Base-by-base conservation (phyloP, 2,329 filamentous ascomycete genomes). In the Colletotrichum liriopes region DNA sequence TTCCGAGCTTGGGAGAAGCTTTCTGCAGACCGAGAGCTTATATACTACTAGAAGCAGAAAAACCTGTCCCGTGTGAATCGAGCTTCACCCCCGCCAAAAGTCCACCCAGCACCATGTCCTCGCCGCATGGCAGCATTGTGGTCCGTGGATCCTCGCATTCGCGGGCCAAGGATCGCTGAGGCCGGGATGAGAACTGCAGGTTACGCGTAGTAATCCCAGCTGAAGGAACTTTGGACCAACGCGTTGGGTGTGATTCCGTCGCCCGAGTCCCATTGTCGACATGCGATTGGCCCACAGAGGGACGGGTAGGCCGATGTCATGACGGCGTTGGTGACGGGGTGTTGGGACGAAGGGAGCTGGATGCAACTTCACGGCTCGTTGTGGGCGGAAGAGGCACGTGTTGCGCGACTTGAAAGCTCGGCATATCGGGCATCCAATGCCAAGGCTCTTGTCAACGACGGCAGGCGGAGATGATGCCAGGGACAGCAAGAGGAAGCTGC, bases 301-400 rank as follows among this genome's bases (percentile, higher is more conserved):
- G 62, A 47, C 61, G 43, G 71, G 14, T 67, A 62, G 61, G 23
- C 56, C 67, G 71, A 73, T 18, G 66, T 63, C 58, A 71, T 61
- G 61, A 52, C 61, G 71, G 54, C 61, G 70, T 59, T 37, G 70
- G 58, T 47, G 55, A 65, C 54, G 45, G 39, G 39, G 29, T 55
- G 23, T n/a, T 73, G 71, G 71, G 51, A 60, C 67, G 61, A 56
- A 56, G 41, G 49, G 41, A 51, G 23, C 29, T 52, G 51, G 26
- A 67, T 73, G 71, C 52, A 66, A 71, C 67, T 73, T 67, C 49
- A 73, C 71, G 71, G 71, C 29, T 73, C 67, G 47, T 62, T 49
- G 49, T 67, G 62, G 41, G 71, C 49, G 47, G 41, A 61, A 66
- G 9, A 59, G 51, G 58, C 71, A 71, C 67, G 71, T 73, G 71